Evolutionary conservation across 257 asterid species (phyloP).

Genomic region (Ilex aquifolium): DNA sequence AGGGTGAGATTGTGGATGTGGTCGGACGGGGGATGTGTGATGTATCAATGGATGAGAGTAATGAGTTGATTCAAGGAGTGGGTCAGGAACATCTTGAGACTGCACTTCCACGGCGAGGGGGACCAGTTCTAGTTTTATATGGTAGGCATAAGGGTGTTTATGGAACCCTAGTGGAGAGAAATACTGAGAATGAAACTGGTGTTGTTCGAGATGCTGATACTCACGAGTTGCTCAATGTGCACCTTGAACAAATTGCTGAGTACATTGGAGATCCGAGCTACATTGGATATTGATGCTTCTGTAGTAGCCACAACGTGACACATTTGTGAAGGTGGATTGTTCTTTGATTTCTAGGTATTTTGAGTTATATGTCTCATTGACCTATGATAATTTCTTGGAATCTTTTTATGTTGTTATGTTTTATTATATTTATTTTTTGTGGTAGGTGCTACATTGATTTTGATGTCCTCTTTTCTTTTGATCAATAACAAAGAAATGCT

Average conservation of each 20-base stretch:
- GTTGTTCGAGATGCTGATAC: conserved; percentile 68
- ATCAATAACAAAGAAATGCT: too few species aligned
- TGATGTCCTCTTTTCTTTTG: too few species aligned
- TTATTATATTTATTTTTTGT: too few species aligned
- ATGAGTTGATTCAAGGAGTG: conserved; percentile 72
- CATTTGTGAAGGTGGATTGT: too few species aligned
- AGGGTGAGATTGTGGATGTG: conserved; percentile 74
- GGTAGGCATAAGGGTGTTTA: conserved; percentile 78
- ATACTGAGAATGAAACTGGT: conserved; percentile 62
- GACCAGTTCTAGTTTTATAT: conserved; percentile 60
- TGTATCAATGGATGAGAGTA: conserved; percentile 56
- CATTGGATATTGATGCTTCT: conserved; percentile 46
- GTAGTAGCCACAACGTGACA: too few species aligned
- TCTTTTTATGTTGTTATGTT: too few species aligned
- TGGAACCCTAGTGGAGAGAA: conserved; percentile 70
- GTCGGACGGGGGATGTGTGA: conserved; percentile 72
- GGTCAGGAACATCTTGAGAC: conserved; percentile 71
- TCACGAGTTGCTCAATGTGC: conserved; percentile 56
- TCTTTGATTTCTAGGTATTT: too few species aligned
- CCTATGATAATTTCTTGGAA: too few species aligned
- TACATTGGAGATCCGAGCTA: conserved; percentile 80
- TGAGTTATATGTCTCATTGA: too few species aligned
- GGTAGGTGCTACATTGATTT: too few species aligned
- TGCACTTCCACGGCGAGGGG: conserved; percentile 75
- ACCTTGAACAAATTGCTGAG: conserved; percentile 90